Evolutionary conservation across 257 asterid species (phyloP).

Genomic region (Solanum stenotomum): DNA sequence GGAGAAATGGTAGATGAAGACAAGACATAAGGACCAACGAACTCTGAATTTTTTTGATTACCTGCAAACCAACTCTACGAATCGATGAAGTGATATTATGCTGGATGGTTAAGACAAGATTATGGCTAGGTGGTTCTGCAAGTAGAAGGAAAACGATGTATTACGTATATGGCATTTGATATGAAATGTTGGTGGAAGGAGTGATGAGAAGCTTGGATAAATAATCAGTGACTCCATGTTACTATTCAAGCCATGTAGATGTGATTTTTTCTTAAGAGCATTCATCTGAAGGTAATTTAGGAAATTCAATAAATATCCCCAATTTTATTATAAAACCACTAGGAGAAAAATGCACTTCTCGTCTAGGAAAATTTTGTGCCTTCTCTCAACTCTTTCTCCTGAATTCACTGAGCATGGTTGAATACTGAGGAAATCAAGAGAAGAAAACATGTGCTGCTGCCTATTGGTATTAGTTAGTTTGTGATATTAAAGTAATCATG

Average conservation of each 20-base stretch:
- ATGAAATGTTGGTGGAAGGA: background rate
- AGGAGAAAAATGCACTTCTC: background rate
- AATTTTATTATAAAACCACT: background rate
- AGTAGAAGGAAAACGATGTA: background rate
- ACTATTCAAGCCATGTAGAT: background rate
- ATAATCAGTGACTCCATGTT: background rate
- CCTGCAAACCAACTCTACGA: conserved; percentile 96
- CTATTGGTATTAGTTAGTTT: background rate
- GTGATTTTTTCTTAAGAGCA: background rate
- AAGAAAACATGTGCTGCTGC: background rate
- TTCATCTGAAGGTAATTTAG: background rate
- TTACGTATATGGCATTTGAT: background rate
- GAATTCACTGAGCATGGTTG: background rate
- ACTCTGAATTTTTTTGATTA: conserved; percentile 4
- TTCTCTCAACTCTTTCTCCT: background rate
- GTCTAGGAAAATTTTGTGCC: background rate
- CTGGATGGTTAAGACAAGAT: conserved; percentile 49
- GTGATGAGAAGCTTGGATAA: background rate
- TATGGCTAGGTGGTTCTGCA: conserved; percentile 45
- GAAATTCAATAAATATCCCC: background rate
- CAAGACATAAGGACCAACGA: background rate
- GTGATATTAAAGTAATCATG: background rate
- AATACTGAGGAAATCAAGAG: background rate
- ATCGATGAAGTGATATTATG: conserved; percentile 88
- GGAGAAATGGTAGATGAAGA: background rate